These are phyloP conservation scores for Ophiostoma fasciatum DNA, from an alignment of 2,329 filamentous ascomycete genomes.

Conservation along the genomic window DNA sequence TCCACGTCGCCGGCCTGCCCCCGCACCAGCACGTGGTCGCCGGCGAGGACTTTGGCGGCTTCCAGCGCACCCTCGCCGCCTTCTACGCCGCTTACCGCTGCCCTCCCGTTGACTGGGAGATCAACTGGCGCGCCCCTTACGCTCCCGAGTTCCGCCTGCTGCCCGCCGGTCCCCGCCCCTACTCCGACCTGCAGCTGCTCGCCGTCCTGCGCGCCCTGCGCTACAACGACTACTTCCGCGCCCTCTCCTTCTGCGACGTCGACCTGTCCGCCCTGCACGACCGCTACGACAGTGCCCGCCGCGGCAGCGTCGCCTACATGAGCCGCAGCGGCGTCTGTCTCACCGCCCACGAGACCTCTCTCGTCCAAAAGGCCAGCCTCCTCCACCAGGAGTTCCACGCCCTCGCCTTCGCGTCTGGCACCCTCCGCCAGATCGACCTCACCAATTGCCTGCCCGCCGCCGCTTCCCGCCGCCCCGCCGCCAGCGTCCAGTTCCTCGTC, in stretches of 20 bases:
- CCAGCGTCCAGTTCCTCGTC: conserved; percentile 17
- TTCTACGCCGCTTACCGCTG: conserved; percentile 39
- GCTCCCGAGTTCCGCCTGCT: conserved; percentile 40
- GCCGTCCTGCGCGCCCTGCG: conserved; percentile 40
- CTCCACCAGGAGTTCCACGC: conserved; percentile 42
- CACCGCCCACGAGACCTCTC: conserved; percentile 31
- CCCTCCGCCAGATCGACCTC: conserved; percentile 38
- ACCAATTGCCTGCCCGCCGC: conserved; percentile 23
- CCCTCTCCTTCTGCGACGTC: conserved; percentile 38
- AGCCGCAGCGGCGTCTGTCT: conserved; percentile 37
- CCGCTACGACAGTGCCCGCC: conserved; percentile 27
- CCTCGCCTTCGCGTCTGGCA: conserved; percentile 39
- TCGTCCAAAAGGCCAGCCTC: conserved; percentile 33
- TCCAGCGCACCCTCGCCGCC: conserved; percentile 38
- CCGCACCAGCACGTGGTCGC: conserved; percentile 38
- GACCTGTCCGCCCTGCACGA: conserved; percentile 29
- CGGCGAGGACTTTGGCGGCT: conserved; percentile 37
- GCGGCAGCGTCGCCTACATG: conserved; percentile 33
- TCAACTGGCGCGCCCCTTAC: conserved; percentile 30
- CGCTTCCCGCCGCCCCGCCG: not conserved
- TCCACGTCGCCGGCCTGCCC: conserved; percentile 36
- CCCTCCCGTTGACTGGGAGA: conserved; percentile 35
- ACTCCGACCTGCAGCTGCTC: conserved; percentile 37
- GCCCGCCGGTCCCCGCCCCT: conserved; percentile 25
- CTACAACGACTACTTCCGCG: conserved; percentile 45